Conservation (phyloP, 345 rosid genomes). For the Adansonia digitata region DNA sequence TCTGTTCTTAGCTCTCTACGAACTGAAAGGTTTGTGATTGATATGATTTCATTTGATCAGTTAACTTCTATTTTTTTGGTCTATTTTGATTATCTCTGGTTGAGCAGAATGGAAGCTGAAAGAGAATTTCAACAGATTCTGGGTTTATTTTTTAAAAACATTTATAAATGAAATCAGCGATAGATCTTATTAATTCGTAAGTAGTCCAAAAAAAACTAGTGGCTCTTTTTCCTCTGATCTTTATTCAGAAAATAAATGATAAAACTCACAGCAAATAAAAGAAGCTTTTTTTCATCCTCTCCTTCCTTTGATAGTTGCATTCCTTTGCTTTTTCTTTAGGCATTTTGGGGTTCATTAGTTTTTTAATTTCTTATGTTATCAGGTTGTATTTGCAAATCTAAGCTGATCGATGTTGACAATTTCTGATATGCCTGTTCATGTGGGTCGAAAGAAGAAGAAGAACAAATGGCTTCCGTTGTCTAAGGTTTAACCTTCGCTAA, state of each 20-base stretch:
- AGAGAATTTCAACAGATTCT: neutral
- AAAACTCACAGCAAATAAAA: neutral
- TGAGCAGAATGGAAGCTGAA: neutral
- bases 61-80: neutral
- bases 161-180: neutral
- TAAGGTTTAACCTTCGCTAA: neutral
- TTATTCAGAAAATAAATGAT: neutral
- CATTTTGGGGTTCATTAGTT: neutral
- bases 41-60: neutral
- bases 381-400: neutral
- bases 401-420: neutral
- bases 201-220: neutral
- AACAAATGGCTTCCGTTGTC: neutral
- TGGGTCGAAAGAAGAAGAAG: conserved; percentile 4
- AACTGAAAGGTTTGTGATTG: neutral
- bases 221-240: neutral
- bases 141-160: neutral
- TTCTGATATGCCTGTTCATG: neutral
- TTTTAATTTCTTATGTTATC: conserved; percentile 1
- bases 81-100: neutral
- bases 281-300: neutral
- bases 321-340: neutral
- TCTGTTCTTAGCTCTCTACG: neutral
- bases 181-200: neutral
- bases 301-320: neutral